These are phyloP conservation scores for Juglanconis juglandina DNA, from an alignment of 2,329 filamentous ascomycete genomes.

Conservation along the genomic window DNA sequence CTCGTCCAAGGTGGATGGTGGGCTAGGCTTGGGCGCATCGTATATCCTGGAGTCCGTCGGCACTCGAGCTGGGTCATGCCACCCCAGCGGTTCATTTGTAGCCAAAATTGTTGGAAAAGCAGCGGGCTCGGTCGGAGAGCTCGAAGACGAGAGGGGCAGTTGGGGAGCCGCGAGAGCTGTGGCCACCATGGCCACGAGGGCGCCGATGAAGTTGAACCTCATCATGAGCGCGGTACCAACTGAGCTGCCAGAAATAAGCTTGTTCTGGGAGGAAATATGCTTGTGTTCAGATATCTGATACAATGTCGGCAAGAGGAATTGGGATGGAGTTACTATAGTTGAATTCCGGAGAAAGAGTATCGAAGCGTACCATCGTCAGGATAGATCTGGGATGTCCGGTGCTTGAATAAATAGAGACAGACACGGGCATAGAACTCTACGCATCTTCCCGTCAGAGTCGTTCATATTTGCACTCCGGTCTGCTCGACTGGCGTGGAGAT, in stretches of 20 bases:
- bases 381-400: not conserved
- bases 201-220: not conserved
- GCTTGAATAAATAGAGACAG: not conserved
- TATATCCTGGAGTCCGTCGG: not conserved
- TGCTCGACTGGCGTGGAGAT: not conserved
- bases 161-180: slow-evolving; percentile 31
- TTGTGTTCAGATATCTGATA: too few species aligned
- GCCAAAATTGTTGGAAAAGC: not conserved
- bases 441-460: not conserved
- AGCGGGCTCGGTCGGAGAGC: not conserved
- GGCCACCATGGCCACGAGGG: slow-evolving; percentile 34
- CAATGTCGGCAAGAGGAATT: not conserved
- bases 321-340: not conserved
- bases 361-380: not conserved
- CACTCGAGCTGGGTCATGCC: not conserved
- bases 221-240: not conserved
- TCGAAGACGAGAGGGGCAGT: not conserved
- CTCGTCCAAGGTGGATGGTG: not conserved
- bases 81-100: not conserved
- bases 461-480: too few species aligned
- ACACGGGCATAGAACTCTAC: not conserved
- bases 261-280: not conserved
- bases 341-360: not conserved
- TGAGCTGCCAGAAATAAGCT: not conserved
- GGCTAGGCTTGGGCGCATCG: not conserved